Evolutionary conservation across 805 yeast genomes (phyloP), one percentile per base, ranked within the genome.

Genomic region (Sugiyamaella valdiviana): DNA sequence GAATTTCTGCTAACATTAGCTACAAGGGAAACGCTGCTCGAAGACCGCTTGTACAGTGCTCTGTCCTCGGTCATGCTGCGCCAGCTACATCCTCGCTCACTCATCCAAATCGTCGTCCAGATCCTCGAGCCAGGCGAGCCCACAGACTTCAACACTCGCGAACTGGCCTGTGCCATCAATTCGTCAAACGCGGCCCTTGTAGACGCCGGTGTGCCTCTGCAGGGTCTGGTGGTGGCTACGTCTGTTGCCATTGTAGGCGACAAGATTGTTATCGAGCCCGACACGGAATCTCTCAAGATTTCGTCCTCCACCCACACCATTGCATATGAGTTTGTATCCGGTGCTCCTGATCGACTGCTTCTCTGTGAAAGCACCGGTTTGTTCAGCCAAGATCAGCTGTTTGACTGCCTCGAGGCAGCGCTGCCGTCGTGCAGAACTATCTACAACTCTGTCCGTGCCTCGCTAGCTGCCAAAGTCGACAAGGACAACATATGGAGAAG

Each of bases 181-280:
- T 82, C 88, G 2, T 68, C 82, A 1, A 80, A 73, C 53, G 66
- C 85, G 53, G 95, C 97, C 0, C 72, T 91, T 39, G 63, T 89
- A 1, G 91, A 89, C 63, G 84, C 95, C 5, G 88, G 86, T 41
- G 73, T 90, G 16, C 83, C 88, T 0, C 64, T 91, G 46, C 69
- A 72, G 42, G 66, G 75, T n/a, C 76, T 89, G 0, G 81, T 82
- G 57, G 74, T 78, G 0, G 78, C 89, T 15, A 67, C 76, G 0
- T 68, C 80, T 3, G 62, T 80, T n/a, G 72, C 75, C 6, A 58
- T 75, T 2, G 44, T 58, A 2, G 58, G 63, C 26, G 56, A 57
- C 1, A 63, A 65, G 20, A 51, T 60, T 5, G 23, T 57, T 7
- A 43, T 68, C 1, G 67, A 72, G 43, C 91, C 93, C 1, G 57